Percentiles rank a stretch among this genome's conserved stretches.
phyloP scores from a whole-genome alignment of 2,329 filamentous ascomycete genomes.

The Diaporthe destruens region DNA sequence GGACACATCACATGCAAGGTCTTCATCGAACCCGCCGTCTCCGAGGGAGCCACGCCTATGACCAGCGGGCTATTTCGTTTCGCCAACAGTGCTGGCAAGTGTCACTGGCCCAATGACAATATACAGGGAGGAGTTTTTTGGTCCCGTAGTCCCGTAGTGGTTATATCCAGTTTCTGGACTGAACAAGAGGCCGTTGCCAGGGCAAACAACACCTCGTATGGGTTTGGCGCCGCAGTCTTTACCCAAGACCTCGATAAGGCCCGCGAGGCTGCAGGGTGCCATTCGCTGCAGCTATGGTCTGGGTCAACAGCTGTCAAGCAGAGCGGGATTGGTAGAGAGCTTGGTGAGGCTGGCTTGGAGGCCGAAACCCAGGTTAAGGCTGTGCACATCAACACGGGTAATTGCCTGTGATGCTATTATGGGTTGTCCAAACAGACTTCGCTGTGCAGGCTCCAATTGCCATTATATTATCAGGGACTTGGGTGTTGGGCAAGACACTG shows the following conservation, averaged over 20 bases:
- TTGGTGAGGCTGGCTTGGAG: slow-evolving; percentile 53
- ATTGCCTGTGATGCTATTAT: not conserved
- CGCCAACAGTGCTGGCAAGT: slow-evolving; percentile 52
- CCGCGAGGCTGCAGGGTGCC: slow-evolving; percentile 61
- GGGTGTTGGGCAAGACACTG: too few species aligned
- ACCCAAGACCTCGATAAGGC: slow-evolving; percentile 64
- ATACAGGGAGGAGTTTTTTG: slow-evolving; percentile 53
- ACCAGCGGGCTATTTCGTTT: slow-evolving; percentile 65
- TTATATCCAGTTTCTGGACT: slow-evolving; percentile 50
- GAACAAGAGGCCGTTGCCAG: slow-evolving; percentile 54
- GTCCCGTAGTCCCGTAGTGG: slow-evolving; percentile 53
- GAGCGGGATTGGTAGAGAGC: slow-evolving; percentile 53
- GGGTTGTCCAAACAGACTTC: not conserved
- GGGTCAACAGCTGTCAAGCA: slow-evolving; percentile 60
- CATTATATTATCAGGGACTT: not conserved
- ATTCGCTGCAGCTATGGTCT: slow-evolving; percentile 68
- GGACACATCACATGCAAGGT: slow-evolving; percentile 74
- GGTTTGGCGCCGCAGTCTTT: slow-evolving; percentile 69
- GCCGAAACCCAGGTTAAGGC: slow-evolving; percentile 53
- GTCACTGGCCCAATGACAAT: slow-evolving; percentile 53
- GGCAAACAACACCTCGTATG: slow-evolving; percentile 64
- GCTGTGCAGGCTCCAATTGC: not conserved
- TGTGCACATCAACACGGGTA: slow-evolving; percentile 53
- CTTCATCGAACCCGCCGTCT: slow-evolving; percentile 75
- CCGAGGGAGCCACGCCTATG: slow-evolving; percentile 72